phyloP scores from a whole-genome alignment of 2,329 filamentous ascomycete species.

The Colletotrichum sp. region DNA sequence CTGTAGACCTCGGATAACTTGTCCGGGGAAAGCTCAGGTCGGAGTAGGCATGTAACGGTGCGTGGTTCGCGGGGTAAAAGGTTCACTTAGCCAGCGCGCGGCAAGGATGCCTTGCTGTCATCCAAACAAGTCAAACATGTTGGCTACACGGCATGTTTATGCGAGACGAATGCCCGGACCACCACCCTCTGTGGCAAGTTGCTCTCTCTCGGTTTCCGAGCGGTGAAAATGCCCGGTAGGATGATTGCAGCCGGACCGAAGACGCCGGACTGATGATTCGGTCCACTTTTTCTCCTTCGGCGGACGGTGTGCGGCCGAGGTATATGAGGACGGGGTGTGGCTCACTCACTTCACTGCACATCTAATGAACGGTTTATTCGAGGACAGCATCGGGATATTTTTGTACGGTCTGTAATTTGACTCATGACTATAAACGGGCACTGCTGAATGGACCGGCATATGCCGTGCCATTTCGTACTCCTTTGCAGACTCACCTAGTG shows the following conservation, averaged over 20 bases:
- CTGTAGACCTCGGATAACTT: background rate
- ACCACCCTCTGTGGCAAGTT: background rate
- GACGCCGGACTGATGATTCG: background rate
- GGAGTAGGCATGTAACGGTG: background rate
- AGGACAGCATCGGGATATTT: background rate
- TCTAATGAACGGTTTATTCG: background rate
- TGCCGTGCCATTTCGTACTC: background rate
- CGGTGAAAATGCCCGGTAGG: background rate
- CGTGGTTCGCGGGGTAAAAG: slow-evolving; percentile 4
- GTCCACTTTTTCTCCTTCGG: background rate
- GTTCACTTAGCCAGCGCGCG: background rate
- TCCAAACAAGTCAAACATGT: background rate
- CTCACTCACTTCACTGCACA: background rate
- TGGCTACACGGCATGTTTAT: background rate
- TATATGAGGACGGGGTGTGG: background rate
- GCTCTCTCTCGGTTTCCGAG: background rate
- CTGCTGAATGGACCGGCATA: background rate
- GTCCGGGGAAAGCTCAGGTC: background rate
- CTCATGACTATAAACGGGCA: no score
- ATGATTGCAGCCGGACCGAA: background rate
- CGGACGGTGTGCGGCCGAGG: background rate
- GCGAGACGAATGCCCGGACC: background rate
- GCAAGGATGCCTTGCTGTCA: slow-evolving; percentile 17
- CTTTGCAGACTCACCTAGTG: background rate
- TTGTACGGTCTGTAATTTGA: no score